Base-by-base conservation (phyloP, 129 eudicot genomes). In the Helichrysum umbraculigerum region DNA sequence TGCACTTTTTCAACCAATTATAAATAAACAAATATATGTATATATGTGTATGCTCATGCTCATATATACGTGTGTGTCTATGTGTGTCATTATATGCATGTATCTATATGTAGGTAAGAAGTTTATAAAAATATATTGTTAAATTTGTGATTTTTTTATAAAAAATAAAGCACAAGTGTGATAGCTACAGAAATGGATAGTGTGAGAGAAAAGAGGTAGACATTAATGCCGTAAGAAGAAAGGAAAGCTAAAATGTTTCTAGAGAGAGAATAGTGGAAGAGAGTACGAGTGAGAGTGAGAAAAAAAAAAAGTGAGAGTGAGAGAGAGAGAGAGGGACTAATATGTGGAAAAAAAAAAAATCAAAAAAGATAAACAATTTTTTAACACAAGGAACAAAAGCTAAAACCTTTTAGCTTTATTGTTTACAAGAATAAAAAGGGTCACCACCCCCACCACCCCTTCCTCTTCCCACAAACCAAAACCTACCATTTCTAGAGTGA, bases 161-260 rank as follows among this genome's bases (percentile, higher is more conserved):
- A 73, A 73, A n/a, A 7, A 47, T 52, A 70, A 81, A 64, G 67
- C 68, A 64, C 75, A 33, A 64, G 76, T 79, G 73, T 71, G 81
- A 83, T 81, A 68, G 88, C 83, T 78, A 87, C 79, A 50, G 58
- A 81, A 76, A 72, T 63, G 82, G 81, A 67, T 59, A 78, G 83
- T 79, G 87, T 72, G 84, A 66, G 78, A 78, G 78, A 77, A 86
- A 83, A 86, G 70, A 85, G 79, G 79, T 74, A 64, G 75, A 67
- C 79, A 82, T 65, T 88, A 83, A 83, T 92, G 97, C 91, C 92
- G 96, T 87, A 87, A 83, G 88, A 75, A 79, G 89, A 87, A 91
- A 88, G 92, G 85, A 91, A 91, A 88, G 86, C 63, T 62, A 81
- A 68, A 25, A 85, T 79, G 80, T 68, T 75, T 73, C 71, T 69